Conservation (phyloP, 805 yeast species). For the Starmerella stigmatis region DNA sequence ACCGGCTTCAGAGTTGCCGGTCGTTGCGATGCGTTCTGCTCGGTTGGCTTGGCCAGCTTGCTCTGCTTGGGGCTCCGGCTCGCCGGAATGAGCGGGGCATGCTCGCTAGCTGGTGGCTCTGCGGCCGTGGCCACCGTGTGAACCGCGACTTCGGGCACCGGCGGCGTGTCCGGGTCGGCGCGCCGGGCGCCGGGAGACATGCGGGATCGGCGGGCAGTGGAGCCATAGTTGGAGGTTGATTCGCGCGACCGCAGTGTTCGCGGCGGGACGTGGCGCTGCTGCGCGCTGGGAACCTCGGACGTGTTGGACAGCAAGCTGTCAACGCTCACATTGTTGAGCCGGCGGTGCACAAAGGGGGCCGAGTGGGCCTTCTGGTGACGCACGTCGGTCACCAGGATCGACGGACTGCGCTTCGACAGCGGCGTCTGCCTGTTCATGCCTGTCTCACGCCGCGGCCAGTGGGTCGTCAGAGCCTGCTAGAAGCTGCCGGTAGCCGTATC, state of each 20-base stretch:
- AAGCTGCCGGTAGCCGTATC: not conserved
- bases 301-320: slow-evolving; percentile 66
- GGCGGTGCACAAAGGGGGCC: slow-evolving; percentile 44
- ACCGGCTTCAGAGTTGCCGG: slow-evolving; percentile 11
- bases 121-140: too few species aligned
- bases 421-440: slow-evolving; percentile 31
- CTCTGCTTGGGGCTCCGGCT: too few species aligned
- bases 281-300: slow-evolving; percentile 83
- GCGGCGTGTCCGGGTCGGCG: not conserved
- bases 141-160: too few species aligned
- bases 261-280: slow-evolving; percentile 32
- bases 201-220: slow-evolving; percentile 13
- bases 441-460: not conserved
- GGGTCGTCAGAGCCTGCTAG: not conserved
- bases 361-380: slow-evolving; percentile 38
- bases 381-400: slow-evolving; percentile 85
- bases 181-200: slow-evolving; percentile 15
- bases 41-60: too few species aligned
- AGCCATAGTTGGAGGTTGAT: slow-evolving; percentile 14
- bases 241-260: not conserved
- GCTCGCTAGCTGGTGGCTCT: too few species aligned
- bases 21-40: not conserved
- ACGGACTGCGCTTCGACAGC: slow-evolving; percentile 81
- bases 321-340: slow-evolving; percentile 69
- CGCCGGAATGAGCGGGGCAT: too few species aligned